Base-by-base conservation (phyloP, 352 stramenopile species). In the Phytophthora aleatoria region DNA sequence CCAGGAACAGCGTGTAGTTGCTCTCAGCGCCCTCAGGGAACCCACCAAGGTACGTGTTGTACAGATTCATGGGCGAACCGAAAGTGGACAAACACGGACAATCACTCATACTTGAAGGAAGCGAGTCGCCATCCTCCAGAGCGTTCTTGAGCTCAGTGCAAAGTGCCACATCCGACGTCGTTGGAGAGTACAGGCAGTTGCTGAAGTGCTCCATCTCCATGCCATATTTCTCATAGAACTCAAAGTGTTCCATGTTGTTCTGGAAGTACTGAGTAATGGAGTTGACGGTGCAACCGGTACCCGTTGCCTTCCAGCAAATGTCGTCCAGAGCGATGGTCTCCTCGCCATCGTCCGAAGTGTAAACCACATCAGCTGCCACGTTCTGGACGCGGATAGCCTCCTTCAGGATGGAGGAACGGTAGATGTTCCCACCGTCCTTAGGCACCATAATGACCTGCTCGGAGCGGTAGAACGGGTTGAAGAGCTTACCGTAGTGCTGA, bases 381-480 rank as follows among this genome's bases (percentile, higher is more conserved):
- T 73, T 74, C 28, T 89, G 80, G 10, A 89, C 50, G 16, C 70
- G 73, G 12, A 89, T 81, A 0, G 80, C 64, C 50, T 87, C 80
- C 16, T 79, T 83, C 27, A 89, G 47, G 31, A 86, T 79, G 12
- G 70, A 67, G 3, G 67, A 76, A 26, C 80, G 77, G 50, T 73
- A 79, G 42, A 89, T 84, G 54, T 59, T 73, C 2, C 80, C 80
- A 26, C 81, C 82, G 24, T 89, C 81, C 60, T 89, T 90, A 1
- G 77, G 77, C 26, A 83, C 82, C 48, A 91, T 33, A 47, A 91
- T 86, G 28, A 89, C 43, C 50, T 91, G 81, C 50, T 87, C 76
- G n/a, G 83, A 75, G 13, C 83, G 79, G 67, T 90, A 91, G 64
- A 91, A 91, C 3, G 83, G 83, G 54, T 79, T 83, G 50, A 91